These are phyloP conservation scores for Fragaria vesca DNA, from an alignment of 306 rosid genomes.

Conservation along the genomic window DNA sequence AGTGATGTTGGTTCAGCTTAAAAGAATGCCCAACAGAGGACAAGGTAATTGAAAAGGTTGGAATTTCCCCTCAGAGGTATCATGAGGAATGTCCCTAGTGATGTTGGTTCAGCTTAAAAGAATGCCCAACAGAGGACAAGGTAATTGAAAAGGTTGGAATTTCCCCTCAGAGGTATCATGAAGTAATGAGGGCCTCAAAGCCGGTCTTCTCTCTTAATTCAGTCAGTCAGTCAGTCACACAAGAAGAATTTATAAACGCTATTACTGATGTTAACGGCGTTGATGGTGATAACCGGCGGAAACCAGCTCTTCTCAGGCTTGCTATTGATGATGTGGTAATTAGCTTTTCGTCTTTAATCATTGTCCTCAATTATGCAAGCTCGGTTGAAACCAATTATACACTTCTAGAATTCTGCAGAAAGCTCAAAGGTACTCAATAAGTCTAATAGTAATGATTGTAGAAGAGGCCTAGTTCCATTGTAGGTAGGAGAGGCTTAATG, in stretches of 20 bases:
- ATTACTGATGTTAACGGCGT: slow-evolving; percentile 67
- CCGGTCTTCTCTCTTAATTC: slow-evolving; percentile 79
- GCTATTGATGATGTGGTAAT: slow-evolving; percentile 98
- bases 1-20: slow-evolving; percentile 54
- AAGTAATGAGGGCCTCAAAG: slow-evolving; percentile 70
- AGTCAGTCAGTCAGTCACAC: slow-evolving; percentile 52
- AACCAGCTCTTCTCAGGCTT: slow-evolving; percentile 87
- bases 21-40: slow-evolving; percentile 69
- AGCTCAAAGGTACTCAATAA: background rate
- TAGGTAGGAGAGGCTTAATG: background rate
- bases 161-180: no score
- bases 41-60: slow-evolving; percentile 59
- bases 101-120: no score
- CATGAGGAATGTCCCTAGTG: slow-evolving; percentile 22
- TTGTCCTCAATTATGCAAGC: background rate
- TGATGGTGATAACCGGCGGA: slow-evolving; percentile 58
- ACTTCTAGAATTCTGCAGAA: background rate
- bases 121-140: no score
- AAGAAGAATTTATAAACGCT: slow-evolving; percentile 72
- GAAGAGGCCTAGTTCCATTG: background rate
- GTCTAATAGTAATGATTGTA: background rate
- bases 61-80: slow-evolving; percentile 84
- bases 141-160: no score
- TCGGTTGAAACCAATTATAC: background rate
- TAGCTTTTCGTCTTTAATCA: slow-evolving; percentile 11